Conservation (phyloP, 2,329 filamentous ascomycete species). For the Gyromitra esculenta region DNA sequence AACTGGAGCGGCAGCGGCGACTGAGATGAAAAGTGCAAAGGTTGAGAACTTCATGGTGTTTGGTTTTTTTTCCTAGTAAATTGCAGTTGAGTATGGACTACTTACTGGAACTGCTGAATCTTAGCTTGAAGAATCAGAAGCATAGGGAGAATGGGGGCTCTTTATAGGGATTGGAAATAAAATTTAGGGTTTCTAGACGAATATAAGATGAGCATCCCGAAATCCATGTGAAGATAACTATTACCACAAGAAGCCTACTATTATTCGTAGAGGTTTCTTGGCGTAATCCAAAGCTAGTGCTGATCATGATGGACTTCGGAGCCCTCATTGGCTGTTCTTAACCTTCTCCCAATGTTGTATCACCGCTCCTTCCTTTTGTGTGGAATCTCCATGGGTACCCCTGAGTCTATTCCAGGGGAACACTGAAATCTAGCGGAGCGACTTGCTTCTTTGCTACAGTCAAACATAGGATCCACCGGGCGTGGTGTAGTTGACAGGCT, state of each 20-base stretch:
- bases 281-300: not conserved
- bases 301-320: slow-evolving; percentile 19
- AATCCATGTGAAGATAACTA: not conserved
- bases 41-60: slow-evolving; percentile 43
- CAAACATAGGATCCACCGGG: not conserved
- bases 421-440: not conserved
- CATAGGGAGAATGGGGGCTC: not conserved
- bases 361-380: slow-evolving; percentile 25
- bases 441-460: not conserved
- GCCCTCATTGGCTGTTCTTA: slow-evolving; percentile 20
- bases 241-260: not conserved
- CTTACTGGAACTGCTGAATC: not conserved
- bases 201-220: slow-evolving; percentile 3
- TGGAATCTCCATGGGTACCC: slow-evolving; percentile 1
- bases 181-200: not conserved
- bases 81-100: not conserved
- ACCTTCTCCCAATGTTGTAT: slow-evolving; percentile 2
- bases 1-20: slow-evolving; percentile 27
- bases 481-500: slow-evolving; percentile 38
- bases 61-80: not conserved
- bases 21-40: slow-evolving; percentile 31
- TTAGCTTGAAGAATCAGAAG: slow-evolving; percentile 9
- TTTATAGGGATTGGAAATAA: slow-evolving; percentile 20
- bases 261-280: not conserved
- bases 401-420: not conserved